A percentile compares a stretch with the other conserved stretches of the same genome.
Evolutionary conservation across 129 eudicot genomes (phyloP).

Genomic region (Rutidosis leptorrhynchoides): DNA sequence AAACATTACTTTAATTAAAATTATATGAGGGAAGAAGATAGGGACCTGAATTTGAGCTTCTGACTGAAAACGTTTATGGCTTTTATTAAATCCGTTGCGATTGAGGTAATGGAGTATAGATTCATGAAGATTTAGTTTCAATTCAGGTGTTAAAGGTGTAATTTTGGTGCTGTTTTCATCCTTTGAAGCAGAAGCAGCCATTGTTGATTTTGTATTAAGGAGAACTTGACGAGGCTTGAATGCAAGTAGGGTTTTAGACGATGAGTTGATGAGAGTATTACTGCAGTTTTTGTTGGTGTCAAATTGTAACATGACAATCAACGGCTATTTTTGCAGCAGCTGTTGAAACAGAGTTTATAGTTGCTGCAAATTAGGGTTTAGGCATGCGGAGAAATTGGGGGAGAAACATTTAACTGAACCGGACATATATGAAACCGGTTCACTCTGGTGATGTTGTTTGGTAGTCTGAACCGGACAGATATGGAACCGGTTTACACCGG

Average conservation of each 20-base stretch:
- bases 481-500: no score
- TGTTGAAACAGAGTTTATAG: background rate
- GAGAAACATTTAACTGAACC: no score
- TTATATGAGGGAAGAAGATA: background rate
- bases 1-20: no score
- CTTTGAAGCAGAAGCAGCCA: constrained; percentile 18
- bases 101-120: constrained; percentile 48
- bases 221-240: constrained; percentile 53
- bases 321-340: background rate
- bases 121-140: constrained; percentile 40
- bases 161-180: constrained; percentile 23
- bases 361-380: constrained; percentile 16
- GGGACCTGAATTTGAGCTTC: constrained; percentile 61
- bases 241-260: constrained; percentile 22
- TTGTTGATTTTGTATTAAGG: constrained; percentile 21
- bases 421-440: no score
- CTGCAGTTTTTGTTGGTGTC: constrained; percentile 24
- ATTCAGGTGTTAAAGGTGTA: constrained; percentile 27
- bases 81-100: constrained; percentile 49
- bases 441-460: no score
- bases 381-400: no score
- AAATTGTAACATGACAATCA: constrained; percentile 23
- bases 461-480: no score
- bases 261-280: background rate
- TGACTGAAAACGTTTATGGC: constrained; percentile 51